phyloP scores from a whole-genome alignment of 441 rosid species.

The Sinapis alba region DNA sequence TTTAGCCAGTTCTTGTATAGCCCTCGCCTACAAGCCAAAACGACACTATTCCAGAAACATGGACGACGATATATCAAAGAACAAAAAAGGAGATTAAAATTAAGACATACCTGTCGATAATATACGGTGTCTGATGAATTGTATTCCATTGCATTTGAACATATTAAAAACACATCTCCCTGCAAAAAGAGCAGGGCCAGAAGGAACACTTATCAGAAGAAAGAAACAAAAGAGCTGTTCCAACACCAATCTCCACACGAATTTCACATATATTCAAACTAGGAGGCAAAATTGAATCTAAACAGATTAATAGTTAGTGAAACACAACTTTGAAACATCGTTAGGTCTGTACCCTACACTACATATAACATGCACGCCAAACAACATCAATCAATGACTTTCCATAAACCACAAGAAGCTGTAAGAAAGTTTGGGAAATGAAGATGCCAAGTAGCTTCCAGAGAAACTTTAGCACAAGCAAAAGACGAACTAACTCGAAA shows the following conservation, averaged over 20 bases:
- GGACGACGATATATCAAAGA: background rate
- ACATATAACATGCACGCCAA: conserved; percentile 8
- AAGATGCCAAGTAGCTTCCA: background rate
- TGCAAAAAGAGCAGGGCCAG: conserved; percentile 43
- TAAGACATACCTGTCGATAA: conserved; percentile 69
- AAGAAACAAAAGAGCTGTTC: background rate
- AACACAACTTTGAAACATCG: conserved; percentile 9
- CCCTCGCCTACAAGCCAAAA: conserved; percentile 54
- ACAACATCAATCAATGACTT: conserved; percentile 18
- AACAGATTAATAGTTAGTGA: background rate
- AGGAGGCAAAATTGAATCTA: conserved; percentile 1
- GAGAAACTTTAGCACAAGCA: background rate
- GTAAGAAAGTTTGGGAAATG: background rate
- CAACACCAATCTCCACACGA: conserved; percentile 7
- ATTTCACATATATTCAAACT: background rate
- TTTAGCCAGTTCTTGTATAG: conserved; percentile 79
- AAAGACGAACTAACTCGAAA: conserved; percentile 11
- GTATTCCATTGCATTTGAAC: conserved; percentile 90
- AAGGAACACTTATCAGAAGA: background rate
- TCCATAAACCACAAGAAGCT: background rate
- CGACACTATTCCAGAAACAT: conserved; percentile 13
- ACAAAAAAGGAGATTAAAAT: background rate
- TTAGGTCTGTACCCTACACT: background rate
- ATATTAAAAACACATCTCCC: conserved; percentile 76
- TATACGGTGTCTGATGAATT: conserved; percentile 85